Conservation (phyloP, 495 filamentous ascomycete genomes). For the Aspergillus carlsbadensis region DNA sequence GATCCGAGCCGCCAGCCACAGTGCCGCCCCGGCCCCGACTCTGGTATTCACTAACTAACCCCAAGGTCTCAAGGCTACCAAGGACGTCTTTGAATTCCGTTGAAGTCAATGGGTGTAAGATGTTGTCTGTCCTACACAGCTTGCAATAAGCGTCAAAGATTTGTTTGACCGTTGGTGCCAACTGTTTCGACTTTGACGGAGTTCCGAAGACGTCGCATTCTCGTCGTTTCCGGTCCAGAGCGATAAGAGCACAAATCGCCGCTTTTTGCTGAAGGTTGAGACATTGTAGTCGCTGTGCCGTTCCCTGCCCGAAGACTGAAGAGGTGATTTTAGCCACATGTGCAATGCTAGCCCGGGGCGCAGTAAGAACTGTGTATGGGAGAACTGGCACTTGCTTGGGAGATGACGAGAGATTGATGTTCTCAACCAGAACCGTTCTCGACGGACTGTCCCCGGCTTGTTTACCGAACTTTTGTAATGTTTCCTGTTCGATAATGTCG, state of each 20-base stretch:
- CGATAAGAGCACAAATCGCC: constrained; percentile 81
- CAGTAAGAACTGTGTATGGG: constrained; percentile 64
- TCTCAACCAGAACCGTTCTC: constrained; percentile 62
- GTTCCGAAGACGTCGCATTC: constrained; percentile 45
- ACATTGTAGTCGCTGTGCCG: constrained; percentile 74
- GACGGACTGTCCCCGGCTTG: constrained; percentile 44
- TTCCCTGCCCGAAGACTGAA: constrained; percentile 79
- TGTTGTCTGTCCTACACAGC: constrained; percentile 77
- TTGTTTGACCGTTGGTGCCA: constrained; percentile 71
- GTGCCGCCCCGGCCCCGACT: constrained; percentile 68
- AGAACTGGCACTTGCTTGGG: constrained; percentile 45
- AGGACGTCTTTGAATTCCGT: constrained; percentile 95
- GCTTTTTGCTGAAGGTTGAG: constrained; percentile 97
- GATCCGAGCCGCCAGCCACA: constrained; percentile 42
- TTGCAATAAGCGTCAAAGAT: constrained; percentile 76
- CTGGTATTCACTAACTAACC: constrained; percentile 70
- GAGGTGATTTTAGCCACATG: constrained; percentile 90
- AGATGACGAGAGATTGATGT: constrained; percentile 67
- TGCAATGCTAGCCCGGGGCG: constrained; percentile 82
- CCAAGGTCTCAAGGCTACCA: constrained; percentile 81
- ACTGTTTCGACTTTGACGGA: constrained; percentile 53
- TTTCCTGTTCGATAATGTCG: constrained; percentile 86
- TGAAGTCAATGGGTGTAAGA: constrained; percentile 79
- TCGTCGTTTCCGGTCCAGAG: constrained; percentile 64
- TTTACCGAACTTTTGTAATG: constrained; percentile 45